phyloP scores from a whole-genome alignment of 345 rosid genomes.

The Lumnitzera racemosa region DNA sequence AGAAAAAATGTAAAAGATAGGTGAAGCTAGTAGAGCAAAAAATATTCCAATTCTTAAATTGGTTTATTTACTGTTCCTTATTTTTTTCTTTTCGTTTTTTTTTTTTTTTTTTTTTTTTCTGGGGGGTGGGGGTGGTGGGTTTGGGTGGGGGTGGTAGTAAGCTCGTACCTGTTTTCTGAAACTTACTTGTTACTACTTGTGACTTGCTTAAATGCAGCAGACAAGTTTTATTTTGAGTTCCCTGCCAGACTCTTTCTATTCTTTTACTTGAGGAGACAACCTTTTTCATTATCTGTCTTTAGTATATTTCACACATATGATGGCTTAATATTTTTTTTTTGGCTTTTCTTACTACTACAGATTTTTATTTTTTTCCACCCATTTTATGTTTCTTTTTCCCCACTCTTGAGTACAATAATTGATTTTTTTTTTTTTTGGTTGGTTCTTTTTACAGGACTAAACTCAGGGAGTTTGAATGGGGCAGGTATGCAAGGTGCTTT shows the following conservation, averaged over 20 bases:
- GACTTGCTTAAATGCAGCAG: constrained; percentile 4
- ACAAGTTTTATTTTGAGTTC: constrained; percentile 1
- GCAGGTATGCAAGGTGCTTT: constrained; percentile 31
- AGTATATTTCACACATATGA: too few relatives aligned
- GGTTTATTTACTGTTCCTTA: not conserved
- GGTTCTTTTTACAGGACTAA: constrained; percentile 21
- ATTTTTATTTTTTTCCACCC: not conserved
- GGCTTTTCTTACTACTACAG: not conserved
- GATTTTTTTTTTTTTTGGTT: not conserved
- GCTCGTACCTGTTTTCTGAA: too few relatives aligned
- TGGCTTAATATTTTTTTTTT: not conserved
- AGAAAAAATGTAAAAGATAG: not conserved
- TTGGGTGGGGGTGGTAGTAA: too few relatives aligned
- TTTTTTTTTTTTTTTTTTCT: not conserved
- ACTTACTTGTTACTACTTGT: not conserved
- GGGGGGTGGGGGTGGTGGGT: too few relatives aligned
- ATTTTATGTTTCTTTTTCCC: not conserved
- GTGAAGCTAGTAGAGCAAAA: not conserved
- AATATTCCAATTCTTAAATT: not conserved
- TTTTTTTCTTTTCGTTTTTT: not conserved
- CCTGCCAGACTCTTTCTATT: not conserved
- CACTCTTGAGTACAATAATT: not conserved
- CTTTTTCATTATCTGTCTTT: not conserved
- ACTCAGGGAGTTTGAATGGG: constrained; percentile 25
- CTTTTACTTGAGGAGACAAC: constrained; percentile 1